A percentile compares a stretch with the other conserved stretches of the same genome.
phyloP scores from a whole-genome alignment of 192 early-diverging fungal genomes.

The Backusella westeae region DNA sequence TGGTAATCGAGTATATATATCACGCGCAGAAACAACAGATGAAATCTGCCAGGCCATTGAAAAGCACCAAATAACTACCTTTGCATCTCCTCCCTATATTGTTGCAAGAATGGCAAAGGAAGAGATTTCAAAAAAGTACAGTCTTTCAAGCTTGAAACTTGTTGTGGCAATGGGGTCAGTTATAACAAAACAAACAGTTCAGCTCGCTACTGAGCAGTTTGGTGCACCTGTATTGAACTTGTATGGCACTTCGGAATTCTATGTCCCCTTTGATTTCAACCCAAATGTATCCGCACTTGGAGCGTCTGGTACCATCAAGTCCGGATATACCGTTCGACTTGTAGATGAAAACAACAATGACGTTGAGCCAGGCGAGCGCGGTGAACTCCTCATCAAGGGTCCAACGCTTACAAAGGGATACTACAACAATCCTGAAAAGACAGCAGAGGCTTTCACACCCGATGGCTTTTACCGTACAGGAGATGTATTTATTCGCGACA shows the following conservation, averaged over 20 bases:
- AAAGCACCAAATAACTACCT: neutral
- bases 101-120: neutral
- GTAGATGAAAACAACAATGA: conserved; percentile 43
- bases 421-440: conserved; percentile 40
- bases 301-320: conserved; percentile 34
- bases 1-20: neutral
- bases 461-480: conserved; percentile 55
- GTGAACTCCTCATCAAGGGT: conserved; percentile 46
- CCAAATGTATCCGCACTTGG: conserved; percentile 1
- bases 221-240: neutral
- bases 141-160: neutral
- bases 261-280: neutral
- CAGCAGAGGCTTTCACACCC: conserved; percentile 35
- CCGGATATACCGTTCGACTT: conserved; percentile 33
- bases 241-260: neutral
- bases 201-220: neutral
- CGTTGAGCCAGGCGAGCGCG: conserved; percentile 39
- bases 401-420: conserved; percentile 48
- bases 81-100: neutral
- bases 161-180: neutral
- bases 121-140: neutral
- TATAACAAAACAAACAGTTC: neutral
- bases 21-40: conserved; percentile 5
- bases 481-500: conserved; percentile 53
- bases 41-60: conserved; percentile 1